phyloP scores from a whole-genome alignment of 1,284 basidiomycete genomes.

The Boletus albobrunnescens region DNA sequence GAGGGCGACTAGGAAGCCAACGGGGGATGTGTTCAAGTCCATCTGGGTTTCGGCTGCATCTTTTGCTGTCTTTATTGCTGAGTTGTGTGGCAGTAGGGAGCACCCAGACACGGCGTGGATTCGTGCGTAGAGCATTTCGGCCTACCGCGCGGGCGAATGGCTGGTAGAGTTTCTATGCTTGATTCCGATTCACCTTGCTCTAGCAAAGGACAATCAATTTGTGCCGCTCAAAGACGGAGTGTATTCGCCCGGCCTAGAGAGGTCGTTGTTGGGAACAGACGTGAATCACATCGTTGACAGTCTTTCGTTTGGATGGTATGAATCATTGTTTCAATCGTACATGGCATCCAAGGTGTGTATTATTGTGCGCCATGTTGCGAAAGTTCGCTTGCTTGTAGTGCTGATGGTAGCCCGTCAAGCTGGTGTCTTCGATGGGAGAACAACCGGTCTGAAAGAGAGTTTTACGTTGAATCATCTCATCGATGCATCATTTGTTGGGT shows the following conservation, averaged over 20 bases:
- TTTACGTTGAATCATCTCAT: constrained; percentile 59
- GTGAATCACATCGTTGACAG: constrained; percentile 54
- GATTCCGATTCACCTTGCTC: constrained; percentile 60
- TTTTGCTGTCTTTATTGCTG: constrained; percentile 21
- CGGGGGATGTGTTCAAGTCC: constrained; percentile 39
- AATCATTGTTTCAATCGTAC: constrained; percentile 60
- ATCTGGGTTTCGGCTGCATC: constrained; percentile 28
- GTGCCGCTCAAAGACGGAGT: constrained; percentile 59
- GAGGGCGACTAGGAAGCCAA: constrained; percentile 39
- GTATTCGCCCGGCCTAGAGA: constrained; percentile 46
- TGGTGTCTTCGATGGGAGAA: constrained; percentile 67
- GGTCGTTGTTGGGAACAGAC: constrained; percentile 52
- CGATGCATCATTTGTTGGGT: constrained; percentile 63
- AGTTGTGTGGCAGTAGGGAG: constrained; percentile 12
- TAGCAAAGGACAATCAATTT: constrained; percentile 56
- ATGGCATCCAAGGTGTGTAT: constrained; percentile 49
- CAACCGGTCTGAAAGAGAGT: constrained; percentile 64
- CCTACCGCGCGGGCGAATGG: constrained; percentile 56
- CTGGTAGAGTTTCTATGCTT: constrained; percentile 57
- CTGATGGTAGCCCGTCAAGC: constrained; percentile 50
- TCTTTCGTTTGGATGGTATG: constrained; percentile 63
- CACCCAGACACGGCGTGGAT: not conserved
- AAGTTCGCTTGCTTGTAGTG: not conserved
- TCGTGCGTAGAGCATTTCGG: constrained; percentile 32
- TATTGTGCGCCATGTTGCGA: accelerated